Evolutionary conservation across 129 eudicot genomes (phyloP), one percentile per base, ranked within the genome.

Genomic region (Ambrosia trifida): DNA sequence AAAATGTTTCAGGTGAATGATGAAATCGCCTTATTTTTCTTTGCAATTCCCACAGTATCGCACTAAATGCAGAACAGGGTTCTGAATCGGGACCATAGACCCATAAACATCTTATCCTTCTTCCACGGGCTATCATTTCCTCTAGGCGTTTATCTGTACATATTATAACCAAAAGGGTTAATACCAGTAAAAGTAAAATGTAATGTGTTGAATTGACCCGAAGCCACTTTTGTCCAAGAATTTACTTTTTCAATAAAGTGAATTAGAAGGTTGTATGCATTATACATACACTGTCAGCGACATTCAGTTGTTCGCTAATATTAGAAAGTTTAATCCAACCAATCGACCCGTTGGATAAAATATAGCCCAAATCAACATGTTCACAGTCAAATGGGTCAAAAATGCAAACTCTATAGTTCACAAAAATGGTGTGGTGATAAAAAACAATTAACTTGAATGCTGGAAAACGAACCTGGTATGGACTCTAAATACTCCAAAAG

Each of bases 1-100:
- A 94, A 80, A 94, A 94, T 30, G 98, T 89, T 75, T 94, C 98
- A 0, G 87, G 64, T 20, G 98, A 94, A 51, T 89, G 98, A 35
- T 94, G 98, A 80, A 94, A 94, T 66, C 61, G 80, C 79, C 96
- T 84, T 70, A 84, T 89, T 85, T 87, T 94, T 78, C 87, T 88
- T 66, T 94, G 98, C 35, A 94, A 95, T 66, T 94, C 98, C 98
- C 98, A 85, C 67, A 94, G 20, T 66, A 94, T 85, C 56, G 87
- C 97, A 9, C 46, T 80, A 62, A 94, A 85, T 9, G 98, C 98
- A 36, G 97, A 89, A 74, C 98, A 94, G 19, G 83, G 68, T 49
- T 89, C 85, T 13, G 93, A 78, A 63, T 94, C 98, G 0, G 90
- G 82, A 67, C 87, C 81, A 75, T 94, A 94, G 30, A 81, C 92